Conservation (phyloP, 768 basidiomycete species). For the Panus rudis region DNA sequence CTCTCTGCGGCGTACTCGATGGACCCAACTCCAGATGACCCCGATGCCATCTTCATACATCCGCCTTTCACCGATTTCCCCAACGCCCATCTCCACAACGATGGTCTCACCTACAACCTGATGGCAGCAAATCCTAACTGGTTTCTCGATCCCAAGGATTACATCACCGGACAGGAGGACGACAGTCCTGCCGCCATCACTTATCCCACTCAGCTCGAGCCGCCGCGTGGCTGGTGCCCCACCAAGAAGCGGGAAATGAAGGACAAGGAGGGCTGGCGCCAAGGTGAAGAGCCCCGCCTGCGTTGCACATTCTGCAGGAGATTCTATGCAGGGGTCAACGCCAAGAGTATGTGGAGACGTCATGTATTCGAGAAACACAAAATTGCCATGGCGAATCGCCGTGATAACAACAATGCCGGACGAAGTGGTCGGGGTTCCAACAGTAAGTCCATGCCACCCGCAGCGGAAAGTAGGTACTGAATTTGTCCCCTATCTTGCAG, state of each 20-base stretch:
- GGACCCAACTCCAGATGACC: conserved; percentile 65
- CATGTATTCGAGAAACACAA: conserved; percentile 89
- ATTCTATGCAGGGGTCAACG: conserved; percentile 80
- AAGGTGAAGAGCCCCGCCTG: conserved; percentile 73
- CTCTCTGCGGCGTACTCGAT: conserved; percentile 15
- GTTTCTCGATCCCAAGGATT: conserved; percentile 71
- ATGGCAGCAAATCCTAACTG: conserved; percentile 75
- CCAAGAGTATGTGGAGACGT: conserved; percentile 87
- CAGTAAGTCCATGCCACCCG: conserved; percentile 38
- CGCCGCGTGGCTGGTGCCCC: conserved; percentile 81
- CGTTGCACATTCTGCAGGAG: conserved; percentile 82
- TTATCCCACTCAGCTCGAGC: conserved; percentile 74
- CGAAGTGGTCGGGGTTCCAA: conserved; percentile 52
- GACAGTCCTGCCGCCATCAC: conserved; percentile 47
- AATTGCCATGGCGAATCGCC: conserved; percentile 82
- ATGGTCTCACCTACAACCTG: conserved; percentile 63
- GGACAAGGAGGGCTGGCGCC: conserved; percentile 71
- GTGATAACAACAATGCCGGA: conserved; percentile 58
- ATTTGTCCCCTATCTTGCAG: conserved; percentile 30
- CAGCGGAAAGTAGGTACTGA: not conserved
- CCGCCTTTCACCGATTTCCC: conserved; percentile 70
- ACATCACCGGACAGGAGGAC: conserved; percentile 38
- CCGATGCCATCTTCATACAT: conserved; percentile 60
- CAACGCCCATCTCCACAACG: conserved; percentile 47
- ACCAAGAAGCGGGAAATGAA: conserved; percentile 71